Evolutionary conservation across 805 yeast genomes (phyloP).

Genomic region (Cyberlindnera meyerae): DNA sequence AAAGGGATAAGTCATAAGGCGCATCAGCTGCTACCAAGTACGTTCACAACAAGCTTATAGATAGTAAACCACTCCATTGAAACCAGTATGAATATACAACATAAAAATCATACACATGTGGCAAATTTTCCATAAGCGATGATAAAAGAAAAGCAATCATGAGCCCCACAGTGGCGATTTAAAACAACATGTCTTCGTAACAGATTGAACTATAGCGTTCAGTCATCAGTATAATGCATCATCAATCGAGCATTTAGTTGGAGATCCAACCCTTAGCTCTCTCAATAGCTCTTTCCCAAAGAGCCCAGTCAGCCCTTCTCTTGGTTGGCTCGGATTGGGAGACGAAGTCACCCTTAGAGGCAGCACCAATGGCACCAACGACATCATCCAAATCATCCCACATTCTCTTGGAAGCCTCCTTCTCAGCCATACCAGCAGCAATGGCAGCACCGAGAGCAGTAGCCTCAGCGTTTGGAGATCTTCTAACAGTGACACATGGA

Average conservation of each 20-base stretch:
- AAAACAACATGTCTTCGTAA: background rate
- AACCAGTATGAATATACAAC: conserved; percentile 9
- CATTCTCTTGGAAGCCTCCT: conserved; percentile 49
- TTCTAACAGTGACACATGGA: conserved; percentile 72
- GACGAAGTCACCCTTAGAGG: conserved; percentile 29
- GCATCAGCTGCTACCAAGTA: background rate
- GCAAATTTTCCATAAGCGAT: too few relatives aligned
- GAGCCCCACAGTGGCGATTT: too few relatives aligned
- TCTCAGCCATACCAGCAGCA: conserved; percentile 74
- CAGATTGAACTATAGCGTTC: too few relatives aligned
- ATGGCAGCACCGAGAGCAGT: conserved; percentile 96
- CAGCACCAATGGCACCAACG: conserved; percentile 34
- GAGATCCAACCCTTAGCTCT: conserved; percentile 77
- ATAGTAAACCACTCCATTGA: background rate
- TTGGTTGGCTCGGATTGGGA: conserved; percentile 48
- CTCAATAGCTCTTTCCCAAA: conserved; percentile 84
- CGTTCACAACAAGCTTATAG: background rate
- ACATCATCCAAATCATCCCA: conserved; percentile 79
- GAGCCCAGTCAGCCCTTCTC: conserved; percentile 59
- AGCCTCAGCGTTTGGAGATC: conserved; percentile 83
- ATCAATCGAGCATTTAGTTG: conserved; percentile 3
- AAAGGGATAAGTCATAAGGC: background rate
- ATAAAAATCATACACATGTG: conserved; percentile 9
- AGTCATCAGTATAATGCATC: too few relatives aligned
- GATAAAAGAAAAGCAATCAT: conserved; percentile 1